Percentiles rank a stretch among this genome's conserved stretches.
These are phyloP conservation scores for Miscanthus lutarioriparius DNA, from an alignment of 176 grass and related monocot species.

Conservation along the genomic window DNA sequence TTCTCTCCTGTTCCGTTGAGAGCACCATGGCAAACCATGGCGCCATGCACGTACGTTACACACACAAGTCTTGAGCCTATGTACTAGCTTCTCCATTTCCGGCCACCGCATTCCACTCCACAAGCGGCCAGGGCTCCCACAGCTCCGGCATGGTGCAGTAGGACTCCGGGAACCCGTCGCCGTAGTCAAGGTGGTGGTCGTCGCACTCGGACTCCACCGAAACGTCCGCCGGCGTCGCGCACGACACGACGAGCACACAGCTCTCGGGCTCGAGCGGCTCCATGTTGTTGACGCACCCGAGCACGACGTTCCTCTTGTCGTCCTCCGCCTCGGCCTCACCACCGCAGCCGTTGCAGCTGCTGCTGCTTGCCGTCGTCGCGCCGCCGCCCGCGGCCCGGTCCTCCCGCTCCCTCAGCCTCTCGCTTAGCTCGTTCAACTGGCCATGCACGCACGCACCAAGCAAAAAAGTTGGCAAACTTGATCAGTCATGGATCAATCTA, in stretches of 20 bases:
- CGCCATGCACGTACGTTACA: slow-evolving; percentile 30
- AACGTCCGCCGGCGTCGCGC: slow-evolving; percentile 34
- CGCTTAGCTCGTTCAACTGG: slow-evolving; percentile 62
- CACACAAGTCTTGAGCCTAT: not conserved
- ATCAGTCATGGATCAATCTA: not conserved
- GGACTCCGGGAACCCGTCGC: slow-evolving; percentile 46
- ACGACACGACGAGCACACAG: slow-evolving; percentile 48
- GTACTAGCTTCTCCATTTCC: slow-evolving; percentile 22
- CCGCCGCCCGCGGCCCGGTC: slow-evolving; percentile 1
- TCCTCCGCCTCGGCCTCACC: not conserved
- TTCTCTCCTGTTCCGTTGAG: not conserved
- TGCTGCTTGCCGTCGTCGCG: slow-evolving; percentile 34
- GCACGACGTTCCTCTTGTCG: slow-evolving; percentile 37
- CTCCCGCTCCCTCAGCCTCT: slow-evolving; percentile 51
- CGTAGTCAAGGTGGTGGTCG: slow-evolving; percentile 42
- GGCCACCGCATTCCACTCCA: slow-evolving; percentile 67
- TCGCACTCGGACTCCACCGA: slow-evolving; percentile 52
- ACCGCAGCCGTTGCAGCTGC: slow-evolving; percentile 35
- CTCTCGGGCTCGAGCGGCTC: slow-evolving; percentile 35
- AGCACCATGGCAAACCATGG: slow-evolving; percentile 18
- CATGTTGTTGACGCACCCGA: not conserved
- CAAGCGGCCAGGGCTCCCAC: slow-evolving; percentile 73
- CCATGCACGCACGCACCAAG: not conserved
- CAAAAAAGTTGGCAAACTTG: not conserved
- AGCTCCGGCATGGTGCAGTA: slow-evolving; percentile 66